A percentile compares a stretch with the other conserved stretches of the same genome.
These are phyloP conservation scores for Coccomyxa subellipsoidea DNA, from an alignment of 163 green algal species.

Conservation along the genomic window DNA sequence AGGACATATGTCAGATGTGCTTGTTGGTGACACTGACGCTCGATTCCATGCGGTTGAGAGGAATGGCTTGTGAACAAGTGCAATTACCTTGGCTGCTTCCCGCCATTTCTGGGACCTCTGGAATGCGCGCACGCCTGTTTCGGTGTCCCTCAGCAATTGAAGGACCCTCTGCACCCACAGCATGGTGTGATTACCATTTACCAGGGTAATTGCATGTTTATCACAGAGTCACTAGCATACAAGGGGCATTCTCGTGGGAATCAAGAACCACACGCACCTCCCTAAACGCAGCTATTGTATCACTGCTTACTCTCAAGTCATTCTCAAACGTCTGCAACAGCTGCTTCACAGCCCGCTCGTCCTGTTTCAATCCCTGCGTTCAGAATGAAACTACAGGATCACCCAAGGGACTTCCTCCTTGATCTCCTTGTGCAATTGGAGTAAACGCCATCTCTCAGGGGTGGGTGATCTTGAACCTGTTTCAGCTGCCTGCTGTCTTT, in stretches of 20 bases:
- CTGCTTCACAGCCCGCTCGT: constrained; percentile 12
- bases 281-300: constrained; percentile 33
- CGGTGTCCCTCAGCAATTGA: constrained; percentile 29
- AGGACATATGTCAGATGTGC: background rate
- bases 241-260: background rate
- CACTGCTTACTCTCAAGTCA: constrained; percentile 27
- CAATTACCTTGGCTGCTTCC: constrained; percentile 1
- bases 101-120: constrained; percentile 22
- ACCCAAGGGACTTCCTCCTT: no score
- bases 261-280: constrained; percentile 11
- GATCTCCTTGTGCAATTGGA: no score
- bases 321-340: constrained; percentile 26
- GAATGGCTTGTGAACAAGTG: no score
- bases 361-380: constrained; percentile 25
- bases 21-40: background rate
- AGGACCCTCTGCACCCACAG: constrained; percentile 12
- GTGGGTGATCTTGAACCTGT: background rate
- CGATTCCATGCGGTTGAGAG: background rate
- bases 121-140: constrained; percentile 22
- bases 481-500: background rate
- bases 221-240: background rate
- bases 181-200: no score
- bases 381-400: no score
- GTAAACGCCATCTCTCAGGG: no score
- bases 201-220: no score